Conservation (phyloP, 1,139 yeast species). For the Pichia sp. region DNA sequence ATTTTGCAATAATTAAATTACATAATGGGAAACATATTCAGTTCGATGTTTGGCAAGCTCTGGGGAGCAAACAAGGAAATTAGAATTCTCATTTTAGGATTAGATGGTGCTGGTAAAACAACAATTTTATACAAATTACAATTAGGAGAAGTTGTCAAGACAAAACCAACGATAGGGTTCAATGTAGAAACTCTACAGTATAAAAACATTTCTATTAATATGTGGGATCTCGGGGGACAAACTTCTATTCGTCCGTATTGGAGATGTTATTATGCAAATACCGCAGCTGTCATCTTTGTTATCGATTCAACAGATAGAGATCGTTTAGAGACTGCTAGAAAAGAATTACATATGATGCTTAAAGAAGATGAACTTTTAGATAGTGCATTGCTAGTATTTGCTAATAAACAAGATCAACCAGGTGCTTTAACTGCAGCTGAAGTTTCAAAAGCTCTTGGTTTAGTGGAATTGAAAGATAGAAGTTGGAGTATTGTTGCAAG, state of each 20-base stretch:
- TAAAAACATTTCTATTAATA: constrained; percentile 82
- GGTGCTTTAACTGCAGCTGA: constrained; percentile 95
- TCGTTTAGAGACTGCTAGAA: constrained; percentile 79
- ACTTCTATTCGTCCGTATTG: constrained; percentile 96
- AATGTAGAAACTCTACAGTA: constrained; percentile 91
- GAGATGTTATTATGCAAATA: constrained; percentile 95
- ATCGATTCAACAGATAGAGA: constrained; percentile 97
- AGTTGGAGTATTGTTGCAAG: constrained; percentile 98
- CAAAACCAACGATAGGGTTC: constrained; percentile 95
- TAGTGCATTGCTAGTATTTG: constrained; percentile 88
- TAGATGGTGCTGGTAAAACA: constrained; percentile 98
- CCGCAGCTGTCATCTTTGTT: constrained; percentile 94
- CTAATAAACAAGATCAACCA: constrained; percentile 95
- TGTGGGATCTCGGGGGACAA: constrained; percentile 94
- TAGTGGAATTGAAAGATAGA: constrained; percentile 87
- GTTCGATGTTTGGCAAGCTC: constrained; percentile 75
- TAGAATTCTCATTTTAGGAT: constrained; percentile 83
- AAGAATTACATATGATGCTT: constrained; percentile 87
- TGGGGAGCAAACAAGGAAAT: constrained; percentile 93
- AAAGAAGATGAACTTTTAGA: constrained; percentile 88
- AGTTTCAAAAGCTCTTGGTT: constrained; percentile 78
- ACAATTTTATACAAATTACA: constrained; percentile 89
- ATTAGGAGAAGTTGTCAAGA: constrained; percentile 89
- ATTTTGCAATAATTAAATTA: too few relatives aligned
- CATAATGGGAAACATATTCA: constrained; percentile 79